Base-by-base conservation (phyloP, 108 stramenopile species). In the Mayamaea pseudoterrestris region DNA sequence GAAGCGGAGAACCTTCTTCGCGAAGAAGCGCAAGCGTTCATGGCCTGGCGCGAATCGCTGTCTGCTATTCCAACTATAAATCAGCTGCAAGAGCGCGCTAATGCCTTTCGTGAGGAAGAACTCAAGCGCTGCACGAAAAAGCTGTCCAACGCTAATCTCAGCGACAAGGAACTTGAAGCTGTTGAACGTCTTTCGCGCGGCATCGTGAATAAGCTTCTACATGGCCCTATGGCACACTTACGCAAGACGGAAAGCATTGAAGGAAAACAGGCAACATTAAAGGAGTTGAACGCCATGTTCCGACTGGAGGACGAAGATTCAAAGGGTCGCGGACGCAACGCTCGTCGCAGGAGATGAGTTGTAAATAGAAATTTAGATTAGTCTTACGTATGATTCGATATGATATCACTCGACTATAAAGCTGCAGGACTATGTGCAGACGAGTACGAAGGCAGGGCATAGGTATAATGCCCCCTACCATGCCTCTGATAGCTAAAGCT, bases 201-300 rank as follows among this genome's bases (percentile, higher is more conserved):
- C 32, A 98, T 98, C 57, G 97, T 98, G 37, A 94, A 93, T 60
- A 98, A 98, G 73, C 74, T 98, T 42, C 65, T 98, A 22, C 95
- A 98, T 63, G 97, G 97, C 3, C 97, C 97, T 27, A 95, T 98
- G 95, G 67, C 85, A 27, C 90, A 90, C 40, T 68, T 98, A 61
- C 66, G 93, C 35, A 74, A 81, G 43, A 79, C 91, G 13, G 91
- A 89, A 43, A 82, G 75, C 45, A 69, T 87, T 5, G 86, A 93
- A 30, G 82, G 81, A 40, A 90, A 92, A 50, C 76, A 86, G 61
- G 59, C 64, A 31, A 74, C 90, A 7, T 51, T 97, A 44, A 76
- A 78, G 57, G 89, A 91, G 53, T 58, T 97, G 14, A 94, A 76
- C 65, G 80, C 76, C 44, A 94, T 97, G 92, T 97, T 94, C 73